These are phyloP conservation scores for Suillus occidentalis DNA, from an alignment of 768 basidiomycete genomes.

Conservation along the genomic window DNA sequence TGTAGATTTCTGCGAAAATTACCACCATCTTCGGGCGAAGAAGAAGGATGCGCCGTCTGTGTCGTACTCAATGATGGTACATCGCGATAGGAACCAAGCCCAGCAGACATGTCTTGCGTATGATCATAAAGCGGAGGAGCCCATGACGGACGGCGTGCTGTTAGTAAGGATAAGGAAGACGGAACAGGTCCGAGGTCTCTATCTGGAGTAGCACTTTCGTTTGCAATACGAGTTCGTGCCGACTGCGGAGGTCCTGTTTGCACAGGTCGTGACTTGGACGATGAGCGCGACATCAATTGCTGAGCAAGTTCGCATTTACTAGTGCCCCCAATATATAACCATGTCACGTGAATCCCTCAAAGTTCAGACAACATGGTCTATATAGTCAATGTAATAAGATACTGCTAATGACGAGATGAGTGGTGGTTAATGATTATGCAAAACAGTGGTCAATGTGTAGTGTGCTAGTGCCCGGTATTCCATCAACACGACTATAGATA, in stretches of 20 bases:
- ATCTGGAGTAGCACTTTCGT: conserved; percentile 19
- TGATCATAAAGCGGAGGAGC: conserved; percentile 30
- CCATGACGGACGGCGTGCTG: conserved; percentile 35
- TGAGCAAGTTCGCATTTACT: background rate
- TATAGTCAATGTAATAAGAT: conserved; percentile 32
- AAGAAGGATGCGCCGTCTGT: conserved; percentile 21
- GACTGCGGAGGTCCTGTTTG: conserved; percentile 10
- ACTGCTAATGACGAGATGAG: conserved; percentile 26
- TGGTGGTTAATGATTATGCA: conserved; percentile 26
- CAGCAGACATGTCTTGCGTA: conserved; percentile 24
- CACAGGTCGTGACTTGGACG: conserved; percentile 21
- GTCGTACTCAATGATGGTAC: conserved; percentile 24
- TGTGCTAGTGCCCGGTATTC: conserved; percentile 10
- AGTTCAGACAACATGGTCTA: conserved; percentile 5
- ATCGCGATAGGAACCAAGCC: conserved; percentile 31
- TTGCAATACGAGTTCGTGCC: conserved; percentile 23
- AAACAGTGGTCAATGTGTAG: conserved; percentile 17
- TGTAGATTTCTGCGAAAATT: conserved; percentile 61
- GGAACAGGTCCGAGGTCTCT: conserved; percentile 23
- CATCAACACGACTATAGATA: conserved; percentile 36
- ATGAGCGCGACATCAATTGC: conserved; percentile 27
- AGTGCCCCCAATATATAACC: background rate
- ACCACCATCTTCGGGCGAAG: conserved; percentile 52
- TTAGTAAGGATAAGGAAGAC: conserved; percentile 31
- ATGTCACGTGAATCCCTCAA: conserved; percentile 1